Evolutionary conservation across 768 basidiomycete species (phyloP).

Genomic region (Pleurotus platypus): DNA sequence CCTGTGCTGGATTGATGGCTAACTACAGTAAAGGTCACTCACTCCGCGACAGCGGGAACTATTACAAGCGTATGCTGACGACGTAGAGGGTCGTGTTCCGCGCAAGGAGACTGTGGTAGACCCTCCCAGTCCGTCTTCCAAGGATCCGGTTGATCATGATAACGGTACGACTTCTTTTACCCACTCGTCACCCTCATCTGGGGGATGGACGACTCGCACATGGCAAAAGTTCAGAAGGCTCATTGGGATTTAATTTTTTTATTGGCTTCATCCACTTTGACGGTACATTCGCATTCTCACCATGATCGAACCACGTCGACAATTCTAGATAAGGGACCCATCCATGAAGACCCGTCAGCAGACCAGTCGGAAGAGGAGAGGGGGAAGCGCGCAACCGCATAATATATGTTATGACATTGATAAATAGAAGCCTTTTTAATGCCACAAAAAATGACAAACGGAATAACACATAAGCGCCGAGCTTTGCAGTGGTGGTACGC

Average conservation of each 20-base stretch:
- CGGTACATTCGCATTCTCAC: slow-evolving; percentile 22
- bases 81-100: slow-evolving; percentile 69
- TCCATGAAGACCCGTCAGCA: slow-evolving; percentile 6
- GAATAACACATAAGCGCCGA: not conserved
- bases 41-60: slow-evolving; percentile 83
- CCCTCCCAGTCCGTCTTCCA: not conserved
- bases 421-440: not conserved
- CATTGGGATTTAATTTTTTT: slow-evolving; percentile 65
- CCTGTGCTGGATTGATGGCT: not conserved
- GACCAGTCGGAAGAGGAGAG: slow-evolving; percentile 40
- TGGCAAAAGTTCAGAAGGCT: slow-evolving; percentile 68
- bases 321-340: slow-evolving; percentile 19
- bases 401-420: slow-evolving; percentile 2
- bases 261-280: slow-evolving; percentile 29
- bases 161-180: slow-evolving; percentile 79
- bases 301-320: slow-evolving; percentile 12
- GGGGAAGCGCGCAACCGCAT: slow-evolving; percentile 22
- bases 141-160: slow-evolving; percentile 26
- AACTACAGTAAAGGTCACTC: slow-evolving; percentile 56
- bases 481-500: not conserved
- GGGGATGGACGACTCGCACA: slow-evolving; percentile 67
- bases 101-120: not conserved
- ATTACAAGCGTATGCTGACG: slow-evolving; percentile 86
- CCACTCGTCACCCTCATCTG: slow-evolving; percentile 50
- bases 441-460: not conserved